A percentile compares a stretch with the other conserved stretches of the same genome.
These are phyloP conservation scores for Chaetoscypha palmicola DNA, from an alignment of 2,329 filamentous ascomycete genomes.

Conservation along the genomic window DNA sequence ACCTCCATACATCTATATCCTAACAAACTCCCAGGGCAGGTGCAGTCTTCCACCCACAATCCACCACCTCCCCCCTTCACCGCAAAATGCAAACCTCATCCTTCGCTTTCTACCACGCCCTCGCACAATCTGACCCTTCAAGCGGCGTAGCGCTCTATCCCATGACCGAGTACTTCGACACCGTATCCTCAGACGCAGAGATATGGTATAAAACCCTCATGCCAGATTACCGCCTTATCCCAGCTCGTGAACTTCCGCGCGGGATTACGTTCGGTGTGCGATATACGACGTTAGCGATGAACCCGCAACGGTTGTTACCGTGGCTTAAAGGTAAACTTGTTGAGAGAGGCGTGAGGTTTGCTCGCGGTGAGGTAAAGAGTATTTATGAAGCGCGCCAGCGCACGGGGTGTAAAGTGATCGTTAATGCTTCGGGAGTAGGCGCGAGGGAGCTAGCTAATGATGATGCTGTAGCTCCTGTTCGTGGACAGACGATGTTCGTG, in stretches of 20 bases:
- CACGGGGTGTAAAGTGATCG: conserved; percentile 13
- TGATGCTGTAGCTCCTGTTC: conserved; percentile 15
- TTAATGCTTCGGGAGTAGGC: conserved; percentile 24
- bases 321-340: conserved; percentile 18
- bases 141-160: conserved; percentile 22
- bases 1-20: background rate
- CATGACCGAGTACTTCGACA: conserved; percentile 24
- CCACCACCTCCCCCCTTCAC: conserved; percentile 5
- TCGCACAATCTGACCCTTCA: conserved; percentile 16
- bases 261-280: conserved; percentile 17
- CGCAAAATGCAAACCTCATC: conserved; percentile 22
- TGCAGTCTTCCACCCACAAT: conserved; percentile 25
- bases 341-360: conserved; percentile 19
- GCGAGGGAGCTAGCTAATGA: conserved; percentile 17
- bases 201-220: conserved; percentile 22
- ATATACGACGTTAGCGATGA: conserved; percentile 23
- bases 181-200: conserved; percentile 9
- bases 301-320: conserved; percentile 18
- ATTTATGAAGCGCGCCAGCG: conserved; percentile 13
- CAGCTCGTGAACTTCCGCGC: conserved; percentile 11
- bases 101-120: conserved; percentile 20
- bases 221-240: conserved; percentile 17
- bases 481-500: conserved; percentile 26
- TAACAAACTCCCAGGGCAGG: conserved; percentile 20
- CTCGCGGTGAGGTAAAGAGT: conserved; percentile 14